Percentiles rank a stretch among this genome's conserved stretches.
phyloP scores from a whole-genome alignment of 2,329 filamentous ascomycete species.

The Cladorrhinum sp. region DNA sequence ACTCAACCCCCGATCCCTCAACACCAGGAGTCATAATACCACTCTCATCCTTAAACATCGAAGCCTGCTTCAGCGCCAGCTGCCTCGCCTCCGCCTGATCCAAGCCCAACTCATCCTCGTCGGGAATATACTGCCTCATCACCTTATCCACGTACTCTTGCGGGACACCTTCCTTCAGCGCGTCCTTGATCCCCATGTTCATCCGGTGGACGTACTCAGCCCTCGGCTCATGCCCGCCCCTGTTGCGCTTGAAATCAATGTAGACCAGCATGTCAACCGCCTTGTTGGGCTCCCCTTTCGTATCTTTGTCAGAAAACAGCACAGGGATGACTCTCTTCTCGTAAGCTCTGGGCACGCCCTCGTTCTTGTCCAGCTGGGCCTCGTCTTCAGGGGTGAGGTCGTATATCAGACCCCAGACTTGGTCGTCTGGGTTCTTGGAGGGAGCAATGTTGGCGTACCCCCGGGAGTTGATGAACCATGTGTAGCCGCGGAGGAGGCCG shows the following conservation, averaged over 20 bases:
- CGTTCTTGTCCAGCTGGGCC: slow-evolving; percentile 50
- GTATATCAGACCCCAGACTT: slow-evolving; percentile 59
- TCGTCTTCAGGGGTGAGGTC: slow-evolving; percentile 50
- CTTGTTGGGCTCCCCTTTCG: slow-evolving; percentile 28
- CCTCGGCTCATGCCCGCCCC: slow-evolving; percentile 39
- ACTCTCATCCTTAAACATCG: slow-evolving; percentile 10
- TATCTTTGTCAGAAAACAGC: slow-evolving; percentile 33
- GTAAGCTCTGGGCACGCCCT: slow-evolving; percentile 64
- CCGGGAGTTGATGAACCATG: slow-evolving; percentile 64
- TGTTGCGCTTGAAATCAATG: slow-evolving; percentile 46
- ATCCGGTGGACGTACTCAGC: slow-evolving; percentile 62
- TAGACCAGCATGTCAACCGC: slow-evolving; percentile 54
- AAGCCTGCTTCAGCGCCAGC: slow-evolving; percentile 14
- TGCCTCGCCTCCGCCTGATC: not conserved
- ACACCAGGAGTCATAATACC: slow-evolving; percentile 28
- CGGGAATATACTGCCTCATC: slow-evolving; percentile 46
- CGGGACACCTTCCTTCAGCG: slow-evolving; percentile 51
- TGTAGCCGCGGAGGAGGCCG: slow-evolving; percentile 54
- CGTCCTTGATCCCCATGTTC: slow-evolving; percentile 62
- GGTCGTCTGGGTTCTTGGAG: slow-evolving; percentile 27
- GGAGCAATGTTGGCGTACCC: slow-evolving; percentile 67
- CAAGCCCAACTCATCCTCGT: slow-evolving; percentile 2
- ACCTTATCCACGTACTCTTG: slow-evolving; percentile 51
- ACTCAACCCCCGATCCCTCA: not conserved
- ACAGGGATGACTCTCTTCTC: slow-evolving; percentile 49